phyloP scores from a whole-genome alignment of 352 stramenopile species.

The Globisporangium carolinianum region DNA sequence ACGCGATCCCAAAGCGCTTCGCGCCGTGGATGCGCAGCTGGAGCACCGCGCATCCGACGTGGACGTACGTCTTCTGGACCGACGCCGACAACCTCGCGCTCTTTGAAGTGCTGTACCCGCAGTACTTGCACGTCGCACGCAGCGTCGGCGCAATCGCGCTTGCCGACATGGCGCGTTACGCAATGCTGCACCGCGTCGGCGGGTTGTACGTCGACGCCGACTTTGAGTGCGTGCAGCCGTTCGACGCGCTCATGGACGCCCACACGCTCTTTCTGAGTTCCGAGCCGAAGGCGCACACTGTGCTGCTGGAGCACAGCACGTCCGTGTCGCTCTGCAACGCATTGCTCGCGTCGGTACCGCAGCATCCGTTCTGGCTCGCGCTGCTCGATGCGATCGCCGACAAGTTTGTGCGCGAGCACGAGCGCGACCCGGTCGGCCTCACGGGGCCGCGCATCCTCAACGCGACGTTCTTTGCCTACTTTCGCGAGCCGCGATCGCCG shows the following conservation, averaged over 20 bases:
- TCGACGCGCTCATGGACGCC: slow-evolving; percentile 25
- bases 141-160: slow-evolving; percentile 36
- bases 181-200: slow-evolving; percentile 38
- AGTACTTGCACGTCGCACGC: slow-evolving; percentile 33
- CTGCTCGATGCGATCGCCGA: slow-evolving; percentile 40
- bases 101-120: slow-evolving; percentile 37
- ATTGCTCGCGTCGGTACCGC: slow-evolving; percentile 40
- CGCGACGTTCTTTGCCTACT: slow-evolving; percentile 21
- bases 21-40: slow-evolving; percentile 53
- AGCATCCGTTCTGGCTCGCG: slow-evolving; percentile 42
- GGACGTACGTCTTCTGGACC: slow-evolving; percentile 56
- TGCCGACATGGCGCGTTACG: slow-evolving; percentile 48
- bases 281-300: slow-evolving; percentile 30
- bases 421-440: slow-evolving; percentile 28
- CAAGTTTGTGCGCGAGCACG: slow-evolving; percentile 24
- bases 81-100: slow-evolving; percentile 45
- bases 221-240: slow-evolving; percentile 40
- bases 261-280: slow-evolving; percentile 40
- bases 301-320: slow-evolving; percentile 33
- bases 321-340: slow-evolving; percentile 40
- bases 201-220: slow-evolving; percentile 49
- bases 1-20: slow-evolving; percentile 36
- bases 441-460: slow-evolving; percentile 47
- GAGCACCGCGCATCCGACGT: slow-evolving; percentile 26
- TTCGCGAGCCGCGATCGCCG: not conserved